A percentile compares a stretch with the other conserved stretches of the same genome.
Conservation (phyloP, 371 early-diverging fungal genomes). For the Funneliformis caledonium region DNA sequence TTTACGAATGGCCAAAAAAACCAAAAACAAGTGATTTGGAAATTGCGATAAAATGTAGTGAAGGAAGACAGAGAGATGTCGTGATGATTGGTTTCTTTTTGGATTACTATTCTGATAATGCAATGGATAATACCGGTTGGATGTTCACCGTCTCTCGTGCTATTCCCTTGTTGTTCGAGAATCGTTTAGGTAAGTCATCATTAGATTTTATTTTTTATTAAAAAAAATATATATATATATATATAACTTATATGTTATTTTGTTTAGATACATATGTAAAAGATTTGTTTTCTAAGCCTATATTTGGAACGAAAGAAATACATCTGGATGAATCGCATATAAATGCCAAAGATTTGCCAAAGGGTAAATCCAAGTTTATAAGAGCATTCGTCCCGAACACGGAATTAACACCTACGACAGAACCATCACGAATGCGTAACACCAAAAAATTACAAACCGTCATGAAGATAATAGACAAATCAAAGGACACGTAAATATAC, state of each 20-base stretch:
- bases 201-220: background rate
- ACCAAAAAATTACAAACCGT: background rate
- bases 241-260: no score
- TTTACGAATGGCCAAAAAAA: background rate
- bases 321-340: conserved; percentile 1
- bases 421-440: background rate
- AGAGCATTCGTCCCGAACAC: background rate
- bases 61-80: background rate
- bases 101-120: conserved; percentile 30
- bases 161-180: background rate
- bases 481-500: conserved; percentile 7
- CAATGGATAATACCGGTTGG: conserved; percentile 35
- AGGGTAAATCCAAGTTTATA: background rate
- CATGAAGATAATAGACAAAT: background rate
- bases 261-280: conserved; percentile 3
- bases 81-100: conserved; percentile 1
- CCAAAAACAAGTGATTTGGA: conserved; percentile 27
- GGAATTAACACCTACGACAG: background rate
- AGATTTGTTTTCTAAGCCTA: conserved; percentile 12
- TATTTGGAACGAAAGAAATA: conserved; percentile 24
- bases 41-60: conserved; percentile 1
- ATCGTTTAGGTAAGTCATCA: background rate
- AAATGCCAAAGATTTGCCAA: background rate
- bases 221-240: no score
- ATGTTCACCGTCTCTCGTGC: conserved; percentile 1